These are phyloP conservation scores for Lactarius evosmus DNA, from an alignment of 768 basidiomycete genomes.

Conservation along the genomic window DNA sequence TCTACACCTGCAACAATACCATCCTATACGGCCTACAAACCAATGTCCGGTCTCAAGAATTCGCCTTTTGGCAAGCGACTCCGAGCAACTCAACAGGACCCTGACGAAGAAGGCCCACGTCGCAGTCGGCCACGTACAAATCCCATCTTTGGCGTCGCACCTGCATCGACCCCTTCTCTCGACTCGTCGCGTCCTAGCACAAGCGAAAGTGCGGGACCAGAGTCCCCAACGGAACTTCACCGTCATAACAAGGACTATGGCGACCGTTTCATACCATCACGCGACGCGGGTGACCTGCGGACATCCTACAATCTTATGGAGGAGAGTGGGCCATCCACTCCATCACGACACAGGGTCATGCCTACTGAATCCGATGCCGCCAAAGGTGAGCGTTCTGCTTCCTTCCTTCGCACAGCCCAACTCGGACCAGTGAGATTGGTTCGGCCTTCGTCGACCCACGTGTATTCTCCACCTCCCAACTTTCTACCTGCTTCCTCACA, in stretches of 20 bases:
- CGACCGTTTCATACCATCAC: slow-evolving; percentile 62
- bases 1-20: slow-evolving; percentile 24
- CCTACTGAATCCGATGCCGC: slow-evolving; percentile 45
- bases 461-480: neutral
- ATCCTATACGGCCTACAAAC: slow-evolving; percentile 11
- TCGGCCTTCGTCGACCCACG: neutral
- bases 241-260: slow-evolving; percentile 38
- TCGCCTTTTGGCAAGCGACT: slow-evolving; percentile 82
- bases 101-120: slow-evolving; percentile 52
- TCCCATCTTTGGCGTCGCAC: slow-evolving; percentile 50
- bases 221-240: slow-evolving; percentile 36
- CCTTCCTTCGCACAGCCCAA: neutral
- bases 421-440: neutral
- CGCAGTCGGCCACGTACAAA: slow-evolving; percentile 52
- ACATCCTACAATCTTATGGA: slow-evolving; percentile 61
- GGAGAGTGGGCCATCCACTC: slow-evolving; percentile 40
- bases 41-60: slow-evolving; percentile 77
- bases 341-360: slow-evolving; percentile 41
- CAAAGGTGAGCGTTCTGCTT: slow-evolving; percentile 35
- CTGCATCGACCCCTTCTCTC: slow-evolving; percentile 52
- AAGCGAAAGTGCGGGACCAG: slow-evolving; percentile 52
- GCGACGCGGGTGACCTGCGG: slow-evolving; percentile 57
- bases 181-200: slow-evolving; percentile 51
- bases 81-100: slow-evolving; percentile 64
- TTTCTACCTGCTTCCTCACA: neutral